These are phyloP conservation scores for Fusarium agapanthi DNA, from an alignment of 2,329 filamentous ascomycete species.

Conservation along the genomic window DNA sequence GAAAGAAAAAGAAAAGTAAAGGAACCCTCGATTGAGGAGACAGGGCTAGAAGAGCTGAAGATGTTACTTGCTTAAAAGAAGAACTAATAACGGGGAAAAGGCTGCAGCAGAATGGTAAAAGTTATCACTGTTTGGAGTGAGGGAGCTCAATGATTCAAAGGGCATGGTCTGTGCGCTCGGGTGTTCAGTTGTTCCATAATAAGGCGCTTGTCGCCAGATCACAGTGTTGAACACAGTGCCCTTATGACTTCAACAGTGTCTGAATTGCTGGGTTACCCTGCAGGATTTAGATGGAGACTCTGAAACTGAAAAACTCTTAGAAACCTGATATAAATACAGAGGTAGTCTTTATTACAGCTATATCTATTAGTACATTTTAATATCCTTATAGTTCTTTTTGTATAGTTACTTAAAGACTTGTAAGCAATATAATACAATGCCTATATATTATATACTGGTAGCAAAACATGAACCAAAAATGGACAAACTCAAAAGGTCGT, in stretches of 20 bases:
- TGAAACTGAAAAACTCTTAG: not conserved
- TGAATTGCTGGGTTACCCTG: not conserved
- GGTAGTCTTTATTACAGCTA: not conserved
- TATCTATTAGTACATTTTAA: rapidly evolving
- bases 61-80: not conserved
- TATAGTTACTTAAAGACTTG: too few species aligned
- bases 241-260: not conserved
- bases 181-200: not conserved
- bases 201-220: not conserved
- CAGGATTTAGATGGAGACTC: not conserved
- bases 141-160: not conserved
- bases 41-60: rapidly evolving
- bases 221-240: not conserved
- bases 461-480: too few species aligned
- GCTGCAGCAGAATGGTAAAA: not conserved
- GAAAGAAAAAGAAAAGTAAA: too few species aligned
- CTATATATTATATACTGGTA: too few species aligned
- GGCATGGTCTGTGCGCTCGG: not conserved
- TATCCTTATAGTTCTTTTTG: rapidly evolving
- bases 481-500: too few species aligned
- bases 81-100: not conserved
- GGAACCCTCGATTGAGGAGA: rapidly evolving
- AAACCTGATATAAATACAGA: not conserved
- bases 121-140: not conserved
- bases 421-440: too few species aligned